Percentiles rank a stretch among this genome's conserved stretches.
These are phyloP conservation scores for Aspergillus sp. DNA, from an alignment of 2,329 filamentous ascomycete genomes.

Conservation along the genomic window DNA sequence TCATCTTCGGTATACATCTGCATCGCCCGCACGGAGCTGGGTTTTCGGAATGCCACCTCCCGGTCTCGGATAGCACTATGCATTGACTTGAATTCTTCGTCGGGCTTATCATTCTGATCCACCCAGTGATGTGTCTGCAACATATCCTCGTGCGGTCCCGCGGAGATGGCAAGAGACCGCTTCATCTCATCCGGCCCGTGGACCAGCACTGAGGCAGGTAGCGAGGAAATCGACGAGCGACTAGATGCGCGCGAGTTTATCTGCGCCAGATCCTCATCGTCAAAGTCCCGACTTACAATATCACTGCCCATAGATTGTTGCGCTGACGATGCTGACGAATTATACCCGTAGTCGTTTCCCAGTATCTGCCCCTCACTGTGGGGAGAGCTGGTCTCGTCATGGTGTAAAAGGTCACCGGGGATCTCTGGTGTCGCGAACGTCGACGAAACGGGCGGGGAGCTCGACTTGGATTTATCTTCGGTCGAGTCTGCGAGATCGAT, in stretches of 20 bases:
- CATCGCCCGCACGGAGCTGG: conserved; percentile 41
- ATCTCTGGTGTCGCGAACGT: not conserved
- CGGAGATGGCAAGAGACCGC: conserved; percentile 8
- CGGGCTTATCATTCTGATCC: conserved; percentile 6
- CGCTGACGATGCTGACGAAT: conserved; percentile 29
- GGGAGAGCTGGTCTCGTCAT: conserved; percentile 7
- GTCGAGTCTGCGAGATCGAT: not conserved
- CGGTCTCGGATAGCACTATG: conserved; percentile 24
- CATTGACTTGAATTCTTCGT: conserved; percentile 14
- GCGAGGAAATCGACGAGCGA: conserved; percentile 37
- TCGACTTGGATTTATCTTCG: not conserved
- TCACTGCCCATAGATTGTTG: conserved; percentile 17
- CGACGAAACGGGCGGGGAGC: not conserved
- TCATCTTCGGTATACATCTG: conserved; percentile 42
- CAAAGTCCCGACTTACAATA: conserved; percentile 18
- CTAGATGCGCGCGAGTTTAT: conserved; percentile 29
- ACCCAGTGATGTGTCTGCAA: conserved; percentile 11
- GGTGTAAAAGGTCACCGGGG: not conserved
- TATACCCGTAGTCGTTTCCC: conserved; percentile 25
- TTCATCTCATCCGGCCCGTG: conserved; percentile 24
- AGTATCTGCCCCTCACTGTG: conserved; percentile 15
- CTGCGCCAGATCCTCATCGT: conserved; percentile 20
- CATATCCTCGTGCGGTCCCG: conserved; percentile 13
- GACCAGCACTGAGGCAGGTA: conserved; percentile 34
- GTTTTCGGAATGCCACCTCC: conserved; percentile 38